phyloP scores from a whole-genome alignment of 805 yeast species.

The Kazachstania viticola region DNA sequence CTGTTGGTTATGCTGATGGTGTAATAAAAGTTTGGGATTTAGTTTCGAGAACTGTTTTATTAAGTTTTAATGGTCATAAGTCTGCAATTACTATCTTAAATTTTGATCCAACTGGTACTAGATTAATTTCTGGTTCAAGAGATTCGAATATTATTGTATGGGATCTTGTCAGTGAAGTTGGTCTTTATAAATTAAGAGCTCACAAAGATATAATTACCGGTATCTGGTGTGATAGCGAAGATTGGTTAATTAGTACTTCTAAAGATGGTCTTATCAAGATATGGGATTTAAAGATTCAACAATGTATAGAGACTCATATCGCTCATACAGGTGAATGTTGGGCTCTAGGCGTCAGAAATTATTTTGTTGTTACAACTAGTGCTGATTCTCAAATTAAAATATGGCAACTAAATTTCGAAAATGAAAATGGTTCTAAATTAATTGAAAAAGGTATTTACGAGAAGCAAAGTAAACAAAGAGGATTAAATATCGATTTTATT shows the following conservation, averaged over 20 bases:
- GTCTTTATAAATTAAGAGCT: slow-evolving; percentile 74
- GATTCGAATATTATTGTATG: slow-evolving; percentile 81
- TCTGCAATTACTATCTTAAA: slow-evolving; percentile 57
- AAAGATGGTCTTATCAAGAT: slow-evolving; percentile 87
- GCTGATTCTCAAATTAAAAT: slow-evolving; percentile 72
- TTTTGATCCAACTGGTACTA: slow-evolving; percentile 76
- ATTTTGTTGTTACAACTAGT: slow-evolving; percentile 58
- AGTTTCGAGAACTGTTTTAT: slow-evolving; percentile 62
- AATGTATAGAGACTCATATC: slow-evolving; percentile 87
- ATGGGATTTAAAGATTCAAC: slow-evolving; percentile 87
- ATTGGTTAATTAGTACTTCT: slow-evolving; percentile 62
- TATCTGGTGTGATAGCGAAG: slow-evolving; percentile 43
- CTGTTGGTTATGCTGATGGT: slow-evolving; percentile 88
- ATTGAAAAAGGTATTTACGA: slow-evolving; percentile 54
- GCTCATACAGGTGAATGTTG: slow-evolving; percentile 94
- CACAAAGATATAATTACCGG: slow-evolving; percentile 88
- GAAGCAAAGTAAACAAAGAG: slow-evolving; percentile 67
- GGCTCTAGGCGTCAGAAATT: slow-evolving; percentile 48
- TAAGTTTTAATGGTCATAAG: slow-evolving; percentile 85
- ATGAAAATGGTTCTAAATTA: slow-evolving; percentile 36
- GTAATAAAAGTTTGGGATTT: slow-evolving; percentile 85
- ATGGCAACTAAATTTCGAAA: slow-evolving; percentile 58
- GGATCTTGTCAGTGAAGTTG: slow-evolving; percentile 92
- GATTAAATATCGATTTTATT: slow-evolving; percentile 44
- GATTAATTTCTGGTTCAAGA: slow-evolving; percentile 73